A percentile compares a stretch with the other conserved stretches of the same genome.
Conservation (phyloP, 306 rosid genomes). For the Cyamopsis tetragonoloba region DNA sequence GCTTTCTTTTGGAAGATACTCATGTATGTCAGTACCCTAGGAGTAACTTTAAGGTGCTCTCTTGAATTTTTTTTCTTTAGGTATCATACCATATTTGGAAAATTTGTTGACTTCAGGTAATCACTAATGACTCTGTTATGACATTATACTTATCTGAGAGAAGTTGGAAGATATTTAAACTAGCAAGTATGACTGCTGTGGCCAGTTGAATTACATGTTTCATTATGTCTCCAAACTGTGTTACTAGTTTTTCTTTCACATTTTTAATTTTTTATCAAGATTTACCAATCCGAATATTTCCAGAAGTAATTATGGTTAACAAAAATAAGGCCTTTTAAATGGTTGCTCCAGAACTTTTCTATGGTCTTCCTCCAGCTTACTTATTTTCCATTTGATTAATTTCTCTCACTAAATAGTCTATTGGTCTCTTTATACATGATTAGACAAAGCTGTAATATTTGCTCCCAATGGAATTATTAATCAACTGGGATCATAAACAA, state of each 20-base stretch:
- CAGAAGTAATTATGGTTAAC: neutral
- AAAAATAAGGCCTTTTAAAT: no score
- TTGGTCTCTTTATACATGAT: neutral
- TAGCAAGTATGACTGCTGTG: neutral
- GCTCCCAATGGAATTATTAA: conserved; percentile 8
- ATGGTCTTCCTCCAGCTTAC: neutral
- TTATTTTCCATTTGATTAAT: conserved; percentile 3
- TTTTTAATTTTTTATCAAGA: neutral
- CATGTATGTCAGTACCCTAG: no score
- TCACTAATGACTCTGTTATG: no score
- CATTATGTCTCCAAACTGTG: neutral
- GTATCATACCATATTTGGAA: no score
- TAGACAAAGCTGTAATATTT: neutral
- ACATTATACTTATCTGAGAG: no score
- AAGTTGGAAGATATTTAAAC: neutral
- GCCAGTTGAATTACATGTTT: neutral
- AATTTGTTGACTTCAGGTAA: no score
- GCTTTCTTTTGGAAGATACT: no score
- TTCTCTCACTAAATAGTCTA: neutral
- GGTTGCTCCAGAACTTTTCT: no score
- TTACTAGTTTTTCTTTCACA: neutral
- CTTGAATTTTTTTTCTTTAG: no score
- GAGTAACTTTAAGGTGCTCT: no score
- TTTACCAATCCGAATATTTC: neutral
- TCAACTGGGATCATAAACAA: conserved; percentile 8